Base-by-base conservation (phyloP, 768 basidiomycete genomes). In the Tricholoma matsutake region DNA sequence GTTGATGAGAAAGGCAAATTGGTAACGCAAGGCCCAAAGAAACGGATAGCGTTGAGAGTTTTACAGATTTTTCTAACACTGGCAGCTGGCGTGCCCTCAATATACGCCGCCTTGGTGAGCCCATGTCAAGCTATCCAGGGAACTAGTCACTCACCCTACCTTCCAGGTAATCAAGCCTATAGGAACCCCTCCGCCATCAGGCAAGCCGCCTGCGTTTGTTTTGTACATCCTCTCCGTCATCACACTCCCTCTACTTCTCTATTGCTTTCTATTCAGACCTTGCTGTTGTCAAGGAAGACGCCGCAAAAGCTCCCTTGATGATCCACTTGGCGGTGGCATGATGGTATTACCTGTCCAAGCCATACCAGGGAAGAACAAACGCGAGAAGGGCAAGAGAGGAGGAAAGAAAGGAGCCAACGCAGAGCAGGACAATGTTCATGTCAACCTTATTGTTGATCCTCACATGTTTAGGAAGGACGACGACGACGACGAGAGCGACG, bases 391-490 rank as follows among this genome's bases (percentile, higher is more conserved):
- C 32, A 63, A 59, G 25, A 69, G 69, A 41, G 72, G 71, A 63
- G 73, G 75, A 54, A 66, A 63, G 58, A 78, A 75, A 58, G 76
- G 73, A 8, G 73, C 73, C 4, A 79, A 81, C 71, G 75, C 76
- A 45, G 73, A 32, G 75, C 20, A 77, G 76, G 66, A 80, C 5
- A 82, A 83, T 65, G 83, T 90, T 2, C 88, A 90, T 61, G 86
- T 89, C 54, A 90, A 90, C 70, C 76, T 89, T 49, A 89, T 89
- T 61, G 86, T 89, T 31, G 87, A 89, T 65, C 88, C 88, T 6
- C 76, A 76, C 6, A 81, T 83, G 60, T 86, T 90, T 61, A 76
- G 76, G 31, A 56, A 67, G 57, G 69, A 68, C 16, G 73, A 73
- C 11, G 73, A 76, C 0, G 79, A 76, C 3, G 73, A 25, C 22